phyloP scores from a whole-genome alignment of 352 stramenopile species.

The Thalassiosira oceanica region DNA sequence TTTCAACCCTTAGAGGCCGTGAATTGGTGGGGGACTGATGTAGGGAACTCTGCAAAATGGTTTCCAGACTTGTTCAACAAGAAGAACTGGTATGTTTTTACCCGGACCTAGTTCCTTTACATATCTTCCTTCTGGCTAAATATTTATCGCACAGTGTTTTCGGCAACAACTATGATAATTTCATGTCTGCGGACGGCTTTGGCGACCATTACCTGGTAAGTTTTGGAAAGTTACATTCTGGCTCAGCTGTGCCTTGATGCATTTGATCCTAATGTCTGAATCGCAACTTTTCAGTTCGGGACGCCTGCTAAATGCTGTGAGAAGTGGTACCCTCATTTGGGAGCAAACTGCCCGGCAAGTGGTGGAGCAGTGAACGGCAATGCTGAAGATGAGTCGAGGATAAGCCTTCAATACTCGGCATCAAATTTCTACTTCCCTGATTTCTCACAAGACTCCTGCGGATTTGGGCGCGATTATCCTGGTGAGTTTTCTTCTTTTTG shows the following conservation, averaged over 20 bases:
- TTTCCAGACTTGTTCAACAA: constrained; percentile 14
- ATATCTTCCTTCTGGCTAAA: no score
- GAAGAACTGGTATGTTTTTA: no score
- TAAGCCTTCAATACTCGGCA: constrained; percentile 1
- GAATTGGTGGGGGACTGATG: constrained; percentile 9
- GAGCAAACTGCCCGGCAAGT: not conserved
- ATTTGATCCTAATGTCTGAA: no score
- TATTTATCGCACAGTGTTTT: no score
- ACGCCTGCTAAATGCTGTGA: constrained; percentile 5
- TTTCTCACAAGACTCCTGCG: constrained; percentile 8
- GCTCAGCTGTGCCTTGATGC: no score
- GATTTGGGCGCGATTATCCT: constrained; percentile 23
- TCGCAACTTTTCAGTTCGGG: not conserved
- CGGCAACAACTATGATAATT: constrained; percentile 5
- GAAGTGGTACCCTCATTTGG: constrained; percentile 5
- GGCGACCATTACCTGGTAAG: constrained; percentile 7
- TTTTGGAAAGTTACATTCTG: constrained; percentile 2
- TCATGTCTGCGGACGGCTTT: not conserved
- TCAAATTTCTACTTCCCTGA: constrained; percentile 30
- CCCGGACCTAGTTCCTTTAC: no score
- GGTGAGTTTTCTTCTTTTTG: not conserved
- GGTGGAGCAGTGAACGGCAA: constrained; percentile 4
- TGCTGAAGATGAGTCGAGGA: constrained; percentile 13
- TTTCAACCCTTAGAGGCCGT: not conserved
- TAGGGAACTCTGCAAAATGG: not conserved